Base-by-base conservation (phyloP, 768 basidiomycete species). In the Mycena vulgaris region DNA sequence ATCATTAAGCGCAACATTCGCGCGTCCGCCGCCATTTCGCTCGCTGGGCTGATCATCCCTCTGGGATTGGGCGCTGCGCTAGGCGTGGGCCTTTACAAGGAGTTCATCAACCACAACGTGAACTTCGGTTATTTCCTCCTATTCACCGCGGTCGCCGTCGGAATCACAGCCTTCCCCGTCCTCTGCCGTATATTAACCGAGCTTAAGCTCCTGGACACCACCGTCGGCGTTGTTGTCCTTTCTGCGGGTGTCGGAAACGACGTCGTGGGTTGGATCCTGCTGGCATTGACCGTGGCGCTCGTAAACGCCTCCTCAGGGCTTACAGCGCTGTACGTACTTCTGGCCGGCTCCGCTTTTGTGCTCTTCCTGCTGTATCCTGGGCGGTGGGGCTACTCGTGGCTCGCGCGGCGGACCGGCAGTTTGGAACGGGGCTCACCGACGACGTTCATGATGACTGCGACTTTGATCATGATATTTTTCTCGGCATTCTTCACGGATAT, bases 401-500 rank as follows among this genome's bases (percentile, higher is more conserved):
- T 93, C 27, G 90, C 89, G 0, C 83, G 85, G 59, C 84, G 88
- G 40, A 91, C 90, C 0, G 94, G 94, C 0, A 89, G 91, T 75
- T 80, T 95, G 69, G 93, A 95, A 71, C 86, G 86, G 49, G 92
- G 92, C 0, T 82, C 89, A 3, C 95, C 95, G 0, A 92, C 92
- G 0, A 81, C 91, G 5, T 78, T 88, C 55, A 91, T 95, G 87
- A 95, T 96, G 92, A 91, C 92, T 0, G 68, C 94, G 11, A 93
- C 90, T 0, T 77, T 98, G n/a, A 72, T 95, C 33, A 77, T 95
- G 39, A 89, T 95, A 0, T 89, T 96, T 73, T 78, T 84, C 17
- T 92, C 90, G 3, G 93, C 93, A 0, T 96, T 95, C 81, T 92
- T 93, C 82, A 96, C 95, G 8, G 94, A 95, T 78, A 89, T 95